Base-by-base conservation (phyloP, 2,329 filamentous ascomycete genomes). In the Blastomyces gilchristii region DNA sequence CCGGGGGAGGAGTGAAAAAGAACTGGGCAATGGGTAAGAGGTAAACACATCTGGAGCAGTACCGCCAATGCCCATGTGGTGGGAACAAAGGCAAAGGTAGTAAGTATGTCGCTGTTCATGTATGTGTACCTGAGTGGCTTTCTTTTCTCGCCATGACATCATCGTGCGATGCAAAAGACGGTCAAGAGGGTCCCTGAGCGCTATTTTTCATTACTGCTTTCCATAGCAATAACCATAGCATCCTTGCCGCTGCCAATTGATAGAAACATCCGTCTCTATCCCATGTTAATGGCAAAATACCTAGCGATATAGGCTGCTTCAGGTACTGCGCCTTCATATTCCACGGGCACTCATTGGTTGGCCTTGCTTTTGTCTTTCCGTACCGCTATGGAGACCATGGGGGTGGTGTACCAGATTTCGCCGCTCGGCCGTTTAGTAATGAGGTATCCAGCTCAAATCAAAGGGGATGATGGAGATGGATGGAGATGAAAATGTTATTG, bases 271-370 rank as follows among this genome's bases (percentile, higher is more conserved):
- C n/a, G 14, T 2, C 31, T 18, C 31, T 45, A 18, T 56, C 52
- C 14, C 28, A 31, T 56, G 16, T 12, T 31, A 56, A 56, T 37
- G 52, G 52, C 31, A n/a, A 56, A 56, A 2, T 45, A 45, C 4
- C 16, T 45, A 34, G n/a, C 28, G 28, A 31, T 4, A 22, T 25
- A n/a, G 25, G 50, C 9, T 12, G 25, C 28, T 37, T 11, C 8
- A n/a, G 7, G 25, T 18, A 54, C 31, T 8, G 25, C 52, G 14
- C 52, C 16, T 9, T 31, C 28, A 56, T n/a, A 31, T 18, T 56
- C 12, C 16, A n/a, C 31, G 16, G 52, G 14, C 52, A 56, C 16
- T 37, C 22, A 58, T 58, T 4, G 77, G 56, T 39, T 57, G 22
- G 16, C 31, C 37, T 28, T n/a, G 18, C 12, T 45, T 31, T 58